These are phyloP conservation scores for Candida awuae DNA, from an alignment of 805 yeast genomes.

Conservation along the genomic window DNA sequence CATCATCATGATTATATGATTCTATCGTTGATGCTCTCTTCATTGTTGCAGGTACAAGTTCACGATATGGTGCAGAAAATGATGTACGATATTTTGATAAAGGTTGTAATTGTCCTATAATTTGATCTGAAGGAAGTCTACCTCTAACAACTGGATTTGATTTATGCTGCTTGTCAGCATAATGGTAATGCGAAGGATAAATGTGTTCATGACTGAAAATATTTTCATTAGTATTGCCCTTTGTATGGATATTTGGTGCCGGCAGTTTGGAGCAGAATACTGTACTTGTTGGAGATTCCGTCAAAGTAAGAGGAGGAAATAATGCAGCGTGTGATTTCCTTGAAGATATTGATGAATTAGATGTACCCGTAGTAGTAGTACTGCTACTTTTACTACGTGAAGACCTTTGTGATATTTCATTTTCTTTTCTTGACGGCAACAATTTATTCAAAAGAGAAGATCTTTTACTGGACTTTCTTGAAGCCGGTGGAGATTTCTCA, in stretches of 20 bases:
- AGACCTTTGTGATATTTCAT: slow-evolving; percentile 12
- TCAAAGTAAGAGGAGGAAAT: too few relatives aligned
- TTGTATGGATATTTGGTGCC: too few relatives aligned
- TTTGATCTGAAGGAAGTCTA: neutral
- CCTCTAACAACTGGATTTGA: neutral
- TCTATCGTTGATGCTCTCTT: neutral
- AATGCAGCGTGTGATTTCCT: slow-evolving; percentile 1
- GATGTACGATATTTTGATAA: slow-evolving; percentile 6
- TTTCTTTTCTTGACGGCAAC: slow-evolving; percentile 24
- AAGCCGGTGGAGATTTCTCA: neutral
- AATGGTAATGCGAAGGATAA: neutral
- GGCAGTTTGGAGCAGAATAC: too few relatives aligned
- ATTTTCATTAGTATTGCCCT: too few relatives aligned
- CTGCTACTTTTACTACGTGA: neutral
- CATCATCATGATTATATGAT: neutral
- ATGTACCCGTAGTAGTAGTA: neutral
- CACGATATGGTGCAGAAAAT: neutral
- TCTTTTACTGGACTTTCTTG: slow-evolving; percentile 16
- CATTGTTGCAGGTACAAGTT: neutral
- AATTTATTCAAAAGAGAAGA: slow-evolving; percentile 20
- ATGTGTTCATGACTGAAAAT: neutral
- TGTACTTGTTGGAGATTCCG: too few relatives aligned
- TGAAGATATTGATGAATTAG: slow-evolving; percentile 3
- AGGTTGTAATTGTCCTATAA: slow-evolving; percentile 1
- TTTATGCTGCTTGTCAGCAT: neutral